Percentiles rank a stretch among this genome's conserved stretches.
Conservation (phyloP, 2,329 filamentous ascomycete species). For the Phoma sp. region DNA sequence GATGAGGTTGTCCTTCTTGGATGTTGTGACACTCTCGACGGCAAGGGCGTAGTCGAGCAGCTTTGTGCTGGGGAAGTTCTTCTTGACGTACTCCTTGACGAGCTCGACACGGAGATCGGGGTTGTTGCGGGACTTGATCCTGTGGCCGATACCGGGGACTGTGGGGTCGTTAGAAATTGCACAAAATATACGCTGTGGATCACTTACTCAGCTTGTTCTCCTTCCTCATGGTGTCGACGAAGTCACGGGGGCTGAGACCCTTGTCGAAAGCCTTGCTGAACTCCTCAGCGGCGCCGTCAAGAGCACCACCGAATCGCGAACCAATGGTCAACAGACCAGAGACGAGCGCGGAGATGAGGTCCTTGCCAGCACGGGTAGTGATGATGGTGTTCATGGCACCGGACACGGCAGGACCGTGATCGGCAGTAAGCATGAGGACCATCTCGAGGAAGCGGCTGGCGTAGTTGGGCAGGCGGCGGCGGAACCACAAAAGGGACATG, state of each 20-base stretch:
- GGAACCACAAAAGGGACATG: slow-evolving; percentile 99
- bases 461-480: slow-evolving; percentile 92
- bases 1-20: slow-evolving; percentile 99
- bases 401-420: slow-evolving; percentile 98
- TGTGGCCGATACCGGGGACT: slow-evolving; percentile 97
- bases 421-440: slow-evolving; percentile 99
- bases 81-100: slow-evolving; percentile 97
- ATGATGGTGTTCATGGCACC: slow-evolving; percentile 99
- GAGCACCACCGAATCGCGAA: slow-evolving; percentile 96
- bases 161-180: slow-evolving; percentile 25
- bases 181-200: neutral
- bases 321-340: slow-evolving; percentile 98
- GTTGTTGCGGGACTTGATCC: slow-evolving; percentile 99
- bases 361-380: slow-evolving; percentile 98
- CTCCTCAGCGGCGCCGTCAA: slow-evolving; percentile 97
- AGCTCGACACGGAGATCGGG: slow-evolving; percentile 99
- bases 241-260: slow-evolving; percentile 96
- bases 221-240: slow-evolving; percentile 98
- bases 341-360: slow-evolving; percentile 93
- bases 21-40: slow-evolving; percentile 97
- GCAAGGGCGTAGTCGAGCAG: slow-evolving; percentile 98
- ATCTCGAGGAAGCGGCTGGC: slow-evolving; percentile 99
- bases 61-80: slow-evolving; percentile 98
- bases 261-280: slow-evolving; percentile 99
- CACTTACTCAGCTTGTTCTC: slow-evolving; percentile 94